A percentile compares a stretch with the other conserved stretches of the same genome.
These are phyloP conservation scores for Dendrocalamus sinicus DNA, from an alignment of 176 grass and related monocot species.

Conservation along the genomic window DNA sequence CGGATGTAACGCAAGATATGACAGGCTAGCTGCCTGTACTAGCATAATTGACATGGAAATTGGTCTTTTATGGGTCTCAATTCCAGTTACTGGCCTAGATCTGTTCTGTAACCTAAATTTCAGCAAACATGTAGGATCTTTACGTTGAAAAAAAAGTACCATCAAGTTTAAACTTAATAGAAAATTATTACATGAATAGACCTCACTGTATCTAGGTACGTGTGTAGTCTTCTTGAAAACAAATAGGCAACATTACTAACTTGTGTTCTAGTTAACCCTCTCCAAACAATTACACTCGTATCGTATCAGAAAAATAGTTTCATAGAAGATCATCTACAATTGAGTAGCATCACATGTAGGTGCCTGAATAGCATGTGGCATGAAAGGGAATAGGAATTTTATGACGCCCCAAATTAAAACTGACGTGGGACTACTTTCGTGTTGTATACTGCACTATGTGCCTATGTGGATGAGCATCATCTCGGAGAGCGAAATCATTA, in stretches of 20 bases:
- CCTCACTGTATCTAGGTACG: not conserved
- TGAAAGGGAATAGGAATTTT: slow-evolving; percentile 44
- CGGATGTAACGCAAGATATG: not conserved
- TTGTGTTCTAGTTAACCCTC: slow-evolving; percentile 16
- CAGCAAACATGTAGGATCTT: not conserved
- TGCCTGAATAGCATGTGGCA: slow-evolving; percentile 32
- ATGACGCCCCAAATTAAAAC: slow-evolving; percentile 13
- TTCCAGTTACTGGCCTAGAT: not conserved
- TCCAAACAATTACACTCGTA: slow-evolving; percentile 7
- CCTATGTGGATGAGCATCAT: slow-evolving; percentile 37
- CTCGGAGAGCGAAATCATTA: slow-evolving; percentile 47
- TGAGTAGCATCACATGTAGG: slow-evolving; percentile 49
- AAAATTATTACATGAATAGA: slow-evolving; percentile 3
- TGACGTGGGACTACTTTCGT: slow-evolving; percentile 10
- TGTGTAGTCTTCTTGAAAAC: slow-evolving; percentile 25
- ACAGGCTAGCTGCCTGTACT: slow-evolving; percentile 1
- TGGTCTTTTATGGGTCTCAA: not conserved
- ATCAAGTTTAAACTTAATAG: not conserved
- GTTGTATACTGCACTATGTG: not conserved
- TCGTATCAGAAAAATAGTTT: not conserved
- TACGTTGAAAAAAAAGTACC: not conserved
- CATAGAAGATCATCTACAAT: slow-evolving; percentile 27
- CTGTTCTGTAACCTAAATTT: not conserved
- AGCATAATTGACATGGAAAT: not conserved
- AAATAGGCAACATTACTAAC: slow-evolving; percentile 3